Evolutionary conservation across 768 basidiomycete genomes (phyloP), one percentile per base, ranked within the genome.

Genomic region (Hericium coralloides): DNA sequence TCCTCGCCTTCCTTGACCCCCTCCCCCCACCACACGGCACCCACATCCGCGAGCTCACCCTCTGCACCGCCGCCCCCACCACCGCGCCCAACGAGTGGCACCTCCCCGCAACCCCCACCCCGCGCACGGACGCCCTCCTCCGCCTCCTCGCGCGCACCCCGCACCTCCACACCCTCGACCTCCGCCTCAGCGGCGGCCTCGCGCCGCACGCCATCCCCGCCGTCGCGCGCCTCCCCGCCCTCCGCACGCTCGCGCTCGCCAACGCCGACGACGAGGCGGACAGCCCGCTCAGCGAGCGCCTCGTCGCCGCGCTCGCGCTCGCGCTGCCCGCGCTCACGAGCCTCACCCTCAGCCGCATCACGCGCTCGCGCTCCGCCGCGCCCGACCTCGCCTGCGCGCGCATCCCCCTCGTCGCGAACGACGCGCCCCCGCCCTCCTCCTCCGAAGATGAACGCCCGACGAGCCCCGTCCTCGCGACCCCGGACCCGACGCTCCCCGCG

Each of bases 291-390:
- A 63, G 55, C 38, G 61, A 63, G 51, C 57, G 51, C 48, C 58
- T 55, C 26, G 52, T 52, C 47, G 52, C 57, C 25, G 60, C 38
- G 47, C 49, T 63, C 20, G 57, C 61, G 45, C 61, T 56, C 20
- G 45, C 61, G 9, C 25, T 60, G 3, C 61, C 61, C 12, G 54
- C 47, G 25, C 61, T 63, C 2, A 54, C 58, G 43, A 43, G 50
- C 15, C 61, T 63, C 49, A 58, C 61, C 57, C 53, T 63, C 55
- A 39, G 55, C 6, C 55, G 60, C 26, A 41, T 63, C n/a, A 57
- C 57, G 14, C 61, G 61, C 36, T 43, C 59, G 6, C 38, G 53
- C 17, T 38, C 26, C 18, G 15, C 12, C n/a, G 59, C 49, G 23
- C 7, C 10, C 23, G 47, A 36, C 36, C 38, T 23, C 53, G 31